These are phyloP conservation scores for Candida taoyuanica DNA, from an alignment of 805 yeast genomes.

Conservation along the genomic window DNA sequence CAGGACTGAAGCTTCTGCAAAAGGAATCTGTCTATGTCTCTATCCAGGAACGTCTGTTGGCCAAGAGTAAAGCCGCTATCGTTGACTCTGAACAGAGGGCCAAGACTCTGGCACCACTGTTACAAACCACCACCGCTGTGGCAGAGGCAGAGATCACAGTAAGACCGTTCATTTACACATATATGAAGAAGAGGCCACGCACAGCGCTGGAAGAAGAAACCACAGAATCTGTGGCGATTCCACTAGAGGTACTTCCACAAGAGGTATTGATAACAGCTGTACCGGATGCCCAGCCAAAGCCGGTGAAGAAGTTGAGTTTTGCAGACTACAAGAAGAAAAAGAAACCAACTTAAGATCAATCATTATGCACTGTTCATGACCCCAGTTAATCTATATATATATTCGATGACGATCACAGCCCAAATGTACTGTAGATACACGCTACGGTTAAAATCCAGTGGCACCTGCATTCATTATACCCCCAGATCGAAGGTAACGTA, in stretches of 20 bases:
- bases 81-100: constrained; percentile 13
- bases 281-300: constrained; percentile 12
- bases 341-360: constrained; percentile 18
- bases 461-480: no score
- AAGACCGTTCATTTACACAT: constrained; percentile 20
- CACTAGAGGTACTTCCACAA: constrained; percentile 20
- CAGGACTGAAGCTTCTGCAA: constrained; percentile 29
- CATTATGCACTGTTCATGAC: background rate
- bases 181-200: constrained; percentile 13
- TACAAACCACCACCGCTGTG: constrained; percentile 6
- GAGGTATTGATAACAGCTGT: background rate
- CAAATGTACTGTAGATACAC: no score
- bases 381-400: no score
- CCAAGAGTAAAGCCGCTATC: constrained; percentile 23
- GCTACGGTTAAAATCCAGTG: no score
- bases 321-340: constrained; percentile 69
- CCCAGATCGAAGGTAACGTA: no score
- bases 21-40: constrained; percentile 29
- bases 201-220: constrained; percentile 10
- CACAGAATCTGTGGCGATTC: constrained; percentile 25
- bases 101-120: constrained; percentile 9
- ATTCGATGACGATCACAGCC: no score
- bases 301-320: constrained; percentile 59
- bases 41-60: constrained; percentile 29
- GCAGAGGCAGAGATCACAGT: constrained; percentile 18